Evolutionary conservation across 228 moss, liverwort and hornwort species (phyloP).

Genomic region (Sphagnum magellanicum): DNA sequence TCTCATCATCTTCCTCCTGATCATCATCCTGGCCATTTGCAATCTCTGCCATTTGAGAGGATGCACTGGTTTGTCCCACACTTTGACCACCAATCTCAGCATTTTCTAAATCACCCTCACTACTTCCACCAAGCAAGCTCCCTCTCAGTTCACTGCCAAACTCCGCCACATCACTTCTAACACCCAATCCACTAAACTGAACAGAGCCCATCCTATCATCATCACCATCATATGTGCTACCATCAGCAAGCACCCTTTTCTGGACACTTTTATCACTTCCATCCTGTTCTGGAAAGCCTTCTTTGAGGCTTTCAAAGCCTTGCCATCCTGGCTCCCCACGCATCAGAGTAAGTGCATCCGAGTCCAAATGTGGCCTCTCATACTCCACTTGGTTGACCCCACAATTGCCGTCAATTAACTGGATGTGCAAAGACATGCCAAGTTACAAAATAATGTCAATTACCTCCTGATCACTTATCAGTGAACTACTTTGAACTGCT

Average conservation of each 20-base stretch:
- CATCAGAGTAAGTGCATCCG: conserved; percentile 34
- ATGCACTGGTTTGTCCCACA: conserved; percentile 18
- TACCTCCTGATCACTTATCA: too few relatives aligned
- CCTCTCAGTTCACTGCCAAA: conserved; percentile 50
- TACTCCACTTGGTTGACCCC: conserved; percentile 24
- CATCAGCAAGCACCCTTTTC: conserved; percentile 34
- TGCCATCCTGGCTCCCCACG: conserved; percentile 38
- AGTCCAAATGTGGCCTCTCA: conserved; percentile 40
- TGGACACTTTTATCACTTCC: conserved; percentile 36
- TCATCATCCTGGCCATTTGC: conserved; percentile 25
- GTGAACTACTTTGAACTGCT: too few relatives aligned
- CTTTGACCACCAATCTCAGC: conserved; percentile 29
- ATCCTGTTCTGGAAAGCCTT: conserved; percentile 33
- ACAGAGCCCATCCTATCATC: conserved; percentile 27
- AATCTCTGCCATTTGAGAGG: conserved; percentile 20
- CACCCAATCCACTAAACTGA: conserved; percentile 43
- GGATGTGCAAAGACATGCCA: too few relatives aligned
- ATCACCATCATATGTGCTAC: not conserved
- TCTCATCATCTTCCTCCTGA: conserved; percentile 36
- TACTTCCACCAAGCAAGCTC: conserved; percentile 51
- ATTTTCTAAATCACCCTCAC: conserved; percentile 49
- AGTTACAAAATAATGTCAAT: too few relatives aligned
- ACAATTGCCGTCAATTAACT: too few relatives aligned
- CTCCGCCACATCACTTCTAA: conserved; percentile 56
- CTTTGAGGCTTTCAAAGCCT: conserved; percentile 28